A percentile compares a stretch with the other conserved stretches of the same genome.
Conservation (phyloP, 176 grass and related monocot species). For the Oropetium thomaeum region DNA sequence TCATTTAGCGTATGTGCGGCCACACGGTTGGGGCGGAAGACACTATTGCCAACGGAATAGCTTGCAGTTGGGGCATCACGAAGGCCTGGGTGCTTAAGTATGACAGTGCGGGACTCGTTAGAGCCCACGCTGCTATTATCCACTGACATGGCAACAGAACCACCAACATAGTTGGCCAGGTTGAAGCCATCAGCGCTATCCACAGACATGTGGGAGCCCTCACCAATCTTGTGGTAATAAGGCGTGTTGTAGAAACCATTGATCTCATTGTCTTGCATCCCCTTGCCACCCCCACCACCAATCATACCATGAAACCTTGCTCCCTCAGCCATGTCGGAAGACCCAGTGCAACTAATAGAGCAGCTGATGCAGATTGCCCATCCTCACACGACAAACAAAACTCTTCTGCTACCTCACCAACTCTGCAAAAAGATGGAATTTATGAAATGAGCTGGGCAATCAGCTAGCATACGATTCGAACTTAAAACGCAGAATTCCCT, state of each 20-base stretch:
- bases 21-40: slow-evolving; percentile 76
- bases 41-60: slow-evolving; percentile 80
- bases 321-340: slow-evolving; percentile 50
- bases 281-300: slow-evolving; percentile 35
- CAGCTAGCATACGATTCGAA: not conserved
- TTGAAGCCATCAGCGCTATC: slow-evolving; percentile 68
- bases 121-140: slow-evolving; percentile 87
- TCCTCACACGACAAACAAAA: slow-evolving; percentile 13
- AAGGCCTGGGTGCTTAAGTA: slow-evolving; percentile 91
- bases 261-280: slow-evolving; percentile 51
- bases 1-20: slow-evolving; percentile 59
- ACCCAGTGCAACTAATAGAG: slow-evolving; percentile 1
- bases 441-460: not conserved
- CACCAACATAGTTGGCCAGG: slow-evolving; percentile 50
- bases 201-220: slow-evolving; percentile 91
- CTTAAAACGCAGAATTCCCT: not conserved
- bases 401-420: slow-evolving; percentile 18
- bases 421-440: slow-evolving; percentile 19
- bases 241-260: slow-evolving; percentile 71
- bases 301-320: slow-evolving; percentile 58
- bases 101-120: slow-evolving; percentile 72
- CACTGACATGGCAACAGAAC: slow-evolving; percentile 81
- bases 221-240: slow-evolving; percentile 76
- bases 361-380: slow-evolving; percentile 20
- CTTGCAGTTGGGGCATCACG: slow-evolving; percentile 52